Evolutionary conservation across 2,329 filamentous ascomycete species (phyloP).

Genomic region (Colletotrichum lini): DNA sequence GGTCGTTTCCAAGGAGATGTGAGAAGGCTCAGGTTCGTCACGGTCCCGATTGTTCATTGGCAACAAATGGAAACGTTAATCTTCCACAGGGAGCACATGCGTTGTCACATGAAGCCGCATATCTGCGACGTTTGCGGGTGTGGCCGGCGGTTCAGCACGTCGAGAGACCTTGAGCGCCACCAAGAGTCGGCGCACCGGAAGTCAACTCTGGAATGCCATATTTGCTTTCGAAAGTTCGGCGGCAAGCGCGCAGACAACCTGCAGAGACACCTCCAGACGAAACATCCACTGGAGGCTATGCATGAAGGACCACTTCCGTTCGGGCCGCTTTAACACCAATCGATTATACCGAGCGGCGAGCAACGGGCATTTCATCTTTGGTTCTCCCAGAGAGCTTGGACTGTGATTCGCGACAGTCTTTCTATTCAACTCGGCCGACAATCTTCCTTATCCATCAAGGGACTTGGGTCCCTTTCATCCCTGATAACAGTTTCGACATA

Average conservation of each 20-base stretch:
- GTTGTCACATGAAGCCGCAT: not conserved
- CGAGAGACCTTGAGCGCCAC: not conserved
- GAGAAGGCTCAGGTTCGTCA: conserved; percentile 1
- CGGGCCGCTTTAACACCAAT: no score
- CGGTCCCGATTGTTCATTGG: no score
- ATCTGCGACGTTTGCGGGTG: not conserved
- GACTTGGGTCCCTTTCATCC: no score
- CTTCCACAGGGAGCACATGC: conserved; percentile 4
- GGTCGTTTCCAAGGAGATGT: not conserved
- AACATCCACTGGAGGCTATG: not conserved
- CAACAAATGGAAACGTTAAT: not conserved
- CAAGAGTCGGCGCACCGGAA: not conserved
- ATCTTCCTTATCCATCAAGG: no score
- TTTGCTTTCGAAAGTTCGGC: not conserved
- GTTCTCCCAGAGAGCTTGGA: no score
- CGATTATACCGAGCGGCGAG: no score
- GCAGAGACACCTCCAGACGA: not conserved
- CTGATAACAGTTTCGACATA: no score
- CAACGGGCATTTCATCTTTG: no score
- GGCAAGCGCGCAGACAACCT: conserved; percentile 3
- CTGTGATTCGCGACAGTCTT: no score
- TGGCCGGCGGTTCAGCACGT: not conserved
- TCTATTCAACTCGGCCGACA: no score
- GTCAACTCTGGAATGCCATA: not conserved
- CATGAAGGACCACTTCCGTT: no score